Conservation (phyloP, 2,329 filamentous ascomycete species). For the Tolypocladium ophioglossoides region DNA sequence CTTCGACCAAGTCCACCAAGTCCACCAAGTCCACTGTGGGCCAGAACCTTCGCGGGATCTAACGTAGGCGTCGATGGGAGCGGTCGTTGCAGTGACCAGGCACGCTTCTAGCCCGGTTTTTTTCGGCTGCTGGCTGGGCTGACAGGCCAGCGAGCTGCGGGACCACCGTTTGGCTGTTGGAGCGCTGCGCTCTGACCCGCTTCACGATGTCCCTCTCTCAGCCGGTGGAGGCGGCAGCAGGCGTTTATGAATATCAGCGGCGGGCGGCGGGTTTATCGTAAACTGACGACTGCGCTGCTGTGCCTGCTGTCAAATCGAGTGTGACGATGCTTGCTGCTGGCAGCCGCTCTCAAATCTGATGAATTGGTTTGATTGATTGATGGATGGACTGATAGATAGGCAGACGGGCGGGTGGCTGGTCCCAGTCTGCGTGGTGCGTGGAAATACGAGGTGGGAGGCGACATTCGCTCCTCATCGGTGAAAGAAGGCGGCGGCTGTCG, state of each 20-base stretch:
- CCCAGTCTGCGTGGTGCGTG: background rate
- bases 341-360: background rate
- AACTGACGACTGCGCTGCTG: background rate
- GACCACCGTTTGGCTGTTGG: background rate
- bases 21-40: background rate
- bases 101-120: background rate
- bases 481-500: background rate
- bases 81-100: background rate
- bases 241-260: background rate
- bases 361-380: background rate
- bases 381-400: background rate
- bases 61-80: background rate
- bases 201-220: background rate
- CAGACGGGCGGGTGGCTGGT: background rate
- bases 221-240: background rate
- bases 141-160: background rate
- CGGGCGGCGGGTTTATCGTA: background rate
- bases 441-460: conserved; percentile 5
- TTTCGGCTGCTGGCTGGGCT: background rate
- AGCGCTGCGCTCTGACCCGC: background rate
- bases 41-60: background rate
- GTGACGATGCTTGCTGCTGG: conserved; percentile 1
- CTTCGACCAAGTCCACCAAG: background rate
- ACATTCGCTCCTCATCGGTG: background rate
- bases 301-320: background rate